Conservation (phyloP, 2,329 filamentous ascomycete species). For the Diaporthe eres region DNA sequence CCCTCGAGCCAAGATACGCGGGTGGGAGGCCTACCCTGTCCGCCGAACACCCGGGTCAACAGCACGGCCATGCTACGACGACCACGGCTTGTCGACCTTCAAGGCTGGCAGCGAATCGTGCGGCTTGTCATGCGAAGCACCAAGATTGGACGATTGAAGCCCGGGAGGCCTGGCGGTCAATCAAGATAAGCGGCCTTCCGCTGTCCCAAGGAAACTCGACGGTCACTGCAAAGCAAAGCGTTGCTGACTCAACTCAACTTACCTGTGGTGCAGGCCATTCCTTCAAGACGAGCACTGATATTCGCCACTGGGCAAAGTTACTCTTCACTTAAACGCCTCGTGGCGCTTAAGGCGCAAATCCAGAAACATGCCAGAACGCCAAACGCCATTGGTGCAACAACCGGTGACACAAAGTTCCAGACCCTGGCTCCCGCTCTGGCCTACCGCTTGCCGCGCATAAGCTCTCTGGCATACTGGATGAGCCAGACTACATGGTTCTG, state of each 20-base stretch:
- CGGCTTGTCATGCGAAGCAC: neutral
- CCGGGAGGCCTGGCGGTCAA: slow-evolving; percentile 3
- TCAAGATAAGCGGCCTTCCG: neutral
- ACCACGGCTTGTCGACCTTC: neutral
- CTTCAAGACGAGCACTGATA: neutral
- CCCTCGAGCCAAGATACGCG: slow-evolving; percentile 12
- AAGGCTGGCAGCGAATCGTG: neutral
- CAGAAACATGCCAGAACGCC: slow-evolving; percentile 35
- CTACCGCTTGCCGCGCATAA: slow-evolving; percentile 35
- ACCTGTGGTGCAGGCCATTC: neutral
- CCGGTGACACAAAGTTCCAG: slow-evolving; percentile 30
- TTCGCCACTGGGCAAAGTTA: neutral
- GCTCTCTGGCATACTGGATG: slow-evolving; percentile 9
- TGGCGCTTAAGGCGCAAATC: slow-evolving; percentile 40
- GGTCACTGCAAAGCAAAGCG: neutral
- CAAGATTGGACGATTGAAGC: neutral
- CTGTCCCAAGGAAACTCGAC: neutral
- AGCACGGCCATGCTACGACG: neutral
- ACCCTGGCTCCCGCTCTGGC: slow-evolving; percentile 38
- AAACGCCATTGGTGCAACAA: slow-evolving; percentile 27
- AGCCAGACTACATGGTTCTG: neutral
- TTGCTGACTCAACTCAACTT: neutral
- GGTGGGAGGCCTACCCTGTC: neutral
- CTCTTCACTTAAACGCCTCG: slow-evolving; percentile 16
- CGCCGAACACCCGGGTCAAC: neutral